Percentiles rank a stretch among this genome's conserved stretches.
Evolutionary conservation across 768 basidiomycete species (phyloP).

Genomic region (Gloeophyllum trabeum): DNA sequence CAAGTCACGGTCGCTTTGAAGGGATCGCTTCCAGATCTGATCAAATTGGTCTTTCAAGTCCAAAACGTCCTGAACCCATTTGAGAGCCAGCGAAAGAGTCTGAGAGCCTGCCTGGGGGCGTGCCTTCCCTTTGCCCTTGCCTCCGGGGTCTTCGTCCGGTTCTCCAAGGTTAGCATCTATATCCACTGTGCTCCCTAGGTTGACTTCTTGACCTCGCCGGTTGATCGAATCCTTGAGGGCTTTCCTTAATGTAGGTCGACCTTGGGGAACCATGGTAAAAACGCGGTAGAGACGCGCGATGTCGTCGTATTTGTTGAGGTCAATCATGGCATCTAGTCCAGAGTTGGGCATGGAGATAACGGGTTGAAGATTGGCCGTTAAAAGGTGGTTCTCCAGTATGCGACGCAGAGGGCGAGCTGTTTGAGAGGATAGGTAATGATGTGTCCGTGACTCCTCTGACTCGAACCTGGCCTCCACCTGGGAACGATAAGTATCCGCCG

Average conservation of each 20-base stretch:
- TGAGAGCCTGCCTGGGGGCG: constrained; percentile 32
- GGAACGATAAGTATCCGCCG: constrained; percentile 7
- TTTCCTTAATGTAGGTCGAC: constrained; percentile 50
- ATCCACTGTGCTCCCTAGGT: constrained; percentile 34
- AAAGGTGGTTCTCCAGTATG: constrained; percentile 68
- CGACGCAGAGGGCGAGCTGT: constrained; percentile 58
- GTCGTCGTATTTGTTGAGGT: constrained; percentile 65
- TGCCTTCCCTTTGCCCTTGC: constrained; percentile 43
- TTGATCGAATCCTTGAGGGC: constrained; percentile 65
- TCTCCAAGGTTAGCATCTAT: constrained; percentile 22
- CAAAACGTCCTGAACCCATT: constrained; percentile 90
- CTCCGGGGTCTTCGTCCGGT: constrained; percentile 21
- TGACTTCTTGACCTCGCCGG: constrained; percentile 69
- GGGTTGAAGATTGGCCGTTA: constrained; percentile 64
- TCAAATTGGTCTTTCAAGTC: constrained; percentile 92
- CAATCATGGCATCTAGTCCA: constrained; percentile 82
- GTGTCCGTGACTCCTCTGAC: constrained; percentile 74
- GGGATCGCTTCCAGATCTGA: constrained; percentile 55
- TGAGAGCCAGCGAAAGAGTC: constrained; percentile 53
- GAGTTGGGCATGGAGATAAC: constrained; percentile 75
- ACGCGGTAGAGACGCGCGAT: constrained; percentile 72
- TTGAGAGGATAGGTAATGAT: constrained; percentile 75
- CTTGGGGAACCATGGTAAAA: constrained; percentile 54
- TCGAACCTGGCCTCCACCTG: constrained; percentile 75
- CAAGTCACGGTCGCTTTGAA: constrained; percentile 61